Conservation (phyloP, 768 basidiomycete genomes). For the Xerocomus spinulosus region DNA sequence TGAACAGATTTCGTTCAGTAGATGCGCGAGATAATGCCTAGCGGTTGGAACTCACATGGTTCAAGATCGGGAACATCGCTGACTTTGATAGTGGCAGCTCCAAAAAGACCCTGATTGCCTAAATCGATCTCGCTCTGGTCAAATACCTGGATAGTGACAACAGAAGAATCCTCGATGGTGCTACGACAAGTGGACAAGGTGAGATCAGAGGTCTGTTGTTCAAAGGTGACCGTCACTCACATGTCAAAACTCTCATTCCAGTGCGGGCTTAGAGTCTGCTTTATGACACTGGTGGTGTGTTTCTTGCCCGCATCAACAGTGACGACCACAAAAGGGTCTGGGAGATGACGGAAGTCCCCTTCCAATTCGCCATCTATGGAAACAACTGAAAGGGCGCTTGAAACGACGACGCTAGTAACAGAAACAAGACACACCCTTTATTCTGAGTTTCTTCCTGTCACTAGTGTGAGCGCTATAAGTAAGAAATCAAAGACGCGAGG, state of each 20-base stretch:
- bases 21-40: background rate
- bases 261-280: constrained; percentile 91
- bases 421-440: constrained; percentile 52
- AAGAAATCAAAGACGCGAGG: background rate
- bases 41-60: constrained; percentile 52
- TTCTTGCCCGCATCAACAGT: constrained; percentile 98
- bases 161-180: constrained; percentile 95
- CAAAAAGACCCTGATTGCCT: constrained; percentile 95
- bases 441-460: constrained; percentile 69
- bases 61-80: constrained; percentile 89
- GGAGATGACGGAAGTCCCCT: constrained; percentile 92
- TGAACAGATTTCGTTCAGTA: constrained; percentile 27
- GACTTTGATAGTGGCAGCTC: constrained; percentile 93
- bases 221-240: constrained; percentile 51
- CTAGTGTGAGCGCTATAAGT: constrained; percentile 9
- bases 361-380: constrained; percentile 92
- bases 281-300: constrained; percentile 94
- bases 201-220: background rate
- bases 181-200: constrained; percentile 37
- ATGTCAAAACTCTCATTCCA: constrained; percentile 99
- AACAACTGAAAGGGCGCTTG: constrained; percentile 55
- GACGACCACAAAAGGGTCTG: constrained; percentile 97
- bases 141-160: constrained; percentile 96
- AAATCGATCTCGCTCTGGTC: constrained; percentile 99
- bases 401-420: background rate